Evolutionary conservation across 2,329 filamentous ascomycete genomes (phyloP), one percentile per base, ranked within the genome.

Genomic region (Curvularia verruculosa): DNA sequence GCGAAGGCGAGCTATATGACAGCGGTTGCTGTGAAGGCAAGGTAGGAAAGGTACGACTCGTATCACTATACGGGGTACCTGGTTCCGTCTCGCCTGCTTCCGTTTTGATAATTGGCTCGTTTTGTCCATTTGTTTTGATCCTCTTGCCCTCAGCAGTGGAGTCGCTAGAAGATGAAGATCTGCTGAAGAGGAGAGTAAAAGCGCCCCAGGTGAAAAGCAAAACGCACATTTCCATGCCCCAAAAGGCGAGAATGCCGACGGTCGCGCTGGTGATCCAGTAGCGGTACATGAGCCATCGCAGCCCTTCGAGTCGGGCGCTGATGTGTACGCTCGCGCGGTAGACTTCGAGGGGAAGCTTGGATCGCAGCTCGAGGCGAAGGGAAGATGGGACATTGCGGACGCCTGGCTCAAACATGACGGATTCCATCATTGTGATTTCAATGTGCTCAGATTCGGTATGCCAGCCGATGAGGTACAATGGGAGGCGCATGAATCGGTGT

Each of bases 211-310:
- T 87, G 0, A 87, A 36, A 1, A 82, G 80, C 73, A 90, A 85
- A 40, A 88, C 89, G 0, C 86, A 62, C 68, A 96, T 82, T 70
- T 94, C 92, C 12, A 86, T 85, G 1, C 80, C 72, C 92, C 93
- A 98, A 76, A 97, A 97, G 0, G 85, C 65, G 0, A 80, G 75
- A 0, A 88, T 90, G 67, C 92, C 89, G 0, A 88, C 69, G 0
- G 89, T 50, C 56, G 92, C 92, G 5, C 87, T 87, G 1, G 86
- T 74, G 34, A 95, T 69, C 12, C 89, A 86, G 78, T 94, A 89
- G 59, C 91, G 87, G 69, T 95, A 95, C 90, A 99, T 96, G 53
- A 93, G 68, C 64, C 78, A 85, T 73, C 85, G 81, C 59, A 97
- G 75, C 0, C 94, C 94, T 10, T 84, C 83, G 62, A 97, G 87